Conservation (phyloP, 805 yeast genomes). For the Metahyphopichia silvanorum region DNA sequence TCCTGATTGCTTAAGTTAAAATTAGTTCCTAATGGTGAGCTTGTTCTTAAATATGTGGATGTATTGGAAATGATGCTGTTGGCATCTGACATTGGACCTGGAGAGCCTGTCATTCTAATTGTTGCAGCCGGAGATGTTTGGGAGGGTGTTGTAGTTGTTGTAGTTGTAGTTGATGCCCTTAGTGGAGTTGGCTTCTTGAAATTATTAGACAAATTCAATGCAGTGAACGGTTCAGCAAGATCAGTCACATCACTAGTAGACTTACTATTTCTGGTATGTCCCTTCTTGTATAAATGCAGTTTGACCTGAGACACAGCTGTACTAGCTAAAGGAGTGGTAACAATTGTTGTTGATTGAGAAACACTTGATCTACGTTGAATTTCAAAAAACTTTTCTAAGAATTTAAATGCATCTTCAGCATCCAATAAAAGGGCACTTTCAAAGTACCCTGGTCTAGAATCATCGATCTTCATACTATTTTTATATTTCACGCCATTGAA, state of each 20-base stretch:
- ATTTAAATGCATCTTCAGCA: conserved; percentile 43
- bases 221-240: conserved; percentile 1
- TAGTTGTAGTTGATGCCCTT: neutral
- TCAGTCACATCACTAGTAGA: conserved; percentile 2
- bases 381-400: conserved; percentile 36
- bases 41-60: conserved; percentile 1
- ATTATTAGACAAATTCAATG: neutral
- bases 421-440: conserved; percentile 55
- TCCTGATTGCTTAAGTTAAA: conserved; percentile 9
- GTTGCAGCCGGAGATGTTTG: neutral
- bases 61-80: conserved; percentile 4
- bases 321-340: neutral
- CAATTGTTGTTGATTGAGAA: neutral
- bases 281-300: neutral
- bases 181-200: neutral
- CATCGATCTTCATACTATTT: conserved; percentile 51
- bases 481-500: conserved; percentile 51
- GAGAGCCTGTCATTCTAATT: neutral
- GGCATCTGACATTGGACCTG: conserved; percentile 3
- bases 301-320: conserved; percentile 1
- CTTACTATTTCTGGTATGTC: conserved; percentile 1
- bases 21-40: conserved; percentile 10
- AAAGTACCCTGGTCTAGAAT: conserved; percentile 59
- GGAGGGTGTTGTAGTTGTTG: neutral
- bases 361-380: neutral